A percentile compares a stretch with the other conserved stretches of the same genome.
Evolutionary conservation across 495 filamentous ascomycete species (phyloP).

Genomic region (Rhypophila decipiens): DNA sequence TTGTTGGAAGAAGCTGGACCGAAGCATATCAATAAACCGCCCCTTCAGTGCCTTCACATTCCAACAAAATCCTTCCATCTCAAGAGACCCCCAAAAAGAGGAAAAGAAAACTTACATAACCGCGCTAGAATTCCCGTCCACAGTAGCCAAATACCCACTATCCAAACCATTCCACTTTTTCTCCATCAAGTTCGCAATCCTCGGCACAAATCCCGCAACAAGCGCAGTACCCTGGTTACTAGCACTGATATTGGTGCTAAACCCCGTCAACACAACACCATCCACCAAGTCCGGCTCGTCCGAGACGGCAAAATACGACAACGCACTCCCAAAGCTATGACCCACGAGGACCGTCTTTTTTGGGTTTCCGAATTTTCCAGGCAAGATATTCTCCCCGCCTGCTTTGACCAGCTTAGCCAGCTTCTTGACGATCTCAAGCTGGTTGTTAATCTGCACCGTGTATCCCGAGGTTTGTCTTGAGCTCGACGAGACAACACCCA

Average conservation of each 20-base stretch:
- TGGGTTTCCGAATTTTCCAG: slow-evolving; percentile 20
- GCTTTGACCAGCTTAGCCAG: slow-evolving; percentile 17
- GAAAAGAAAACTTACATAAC: slow-evolving; percentile 7
- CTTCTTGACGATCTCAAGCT: slow-evolving; percentile 17
- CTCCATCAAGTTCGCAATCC: too few species aligned
- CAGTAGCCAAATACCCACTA: slow-evolving; percentile 21
- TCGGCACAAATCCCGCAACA: not conserved
- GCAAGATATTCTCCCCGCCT: slow-evolving; percentile 25
- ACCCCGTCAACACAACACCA: slow-evolving; percentile 23
- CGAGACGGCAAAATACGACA: slow-evolving; percentile 11
- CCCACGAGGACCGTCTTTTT: slow-evolving; percentile 49
- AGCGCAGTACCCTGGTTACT: too few species aligned
- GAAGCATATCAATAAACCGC: not conserved
- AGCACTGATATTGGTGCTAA: not conserved
- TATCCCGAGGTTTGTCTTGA: slow-evolving; percentile 34
- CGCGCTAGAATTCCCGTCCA: slow-evolving; percentile 20
- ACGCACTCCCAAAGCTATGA: slow-evolving; percentile 41
- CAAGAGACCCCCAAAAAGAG: not conserved
- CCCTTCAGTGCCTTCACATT: too few species aligned
- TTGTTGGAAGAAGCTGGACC: slow-evolving; percentile 25
- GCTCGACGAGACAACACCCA: slow-evolving; percentile 51
- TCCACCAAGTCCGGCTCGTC: slow-evolving; percentile 17
- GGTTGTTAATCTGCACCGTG: slow-evolving; percentile 19
- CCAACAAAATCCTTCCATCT: too few species aligned
- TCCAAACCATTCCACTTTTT: not conserved